phyloP scores from a whole-genome alignment of 192 early-diverging fungal genomes.

The Chytriomyces sp. region DNA sequence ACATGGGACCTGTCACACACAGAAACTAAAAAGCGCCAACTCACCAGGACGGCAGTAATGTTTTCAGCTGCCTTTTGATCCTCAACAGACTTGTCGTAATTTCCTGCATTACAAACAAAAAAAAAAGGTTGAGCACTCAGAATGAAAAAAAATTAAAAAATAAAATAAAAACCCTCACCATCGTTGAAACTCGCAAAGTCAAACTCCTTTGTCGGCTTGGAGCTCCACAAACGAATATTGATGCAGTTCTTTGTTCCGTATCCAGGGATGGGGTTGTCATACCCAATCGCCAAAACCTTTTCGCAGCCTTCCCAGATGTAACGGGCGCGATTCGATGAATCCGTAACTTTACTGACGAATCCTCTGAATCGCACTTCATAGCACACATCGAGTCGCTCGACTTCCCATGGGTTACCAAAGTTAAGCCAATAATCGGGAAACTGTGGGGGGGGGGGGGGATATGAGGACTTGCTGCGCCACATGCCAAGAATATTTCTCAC shows the following conservation, averaged over 20 bases:
- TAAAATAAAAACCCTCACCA: too few relatives aligned
- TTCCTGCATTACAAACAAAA: slow-evolving; percentile 56
- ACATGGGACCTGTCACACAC: too few relatives aligned
- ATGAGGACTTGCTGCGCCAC: too few relatives aligned
- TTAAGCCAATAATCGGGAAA: slow-evolving; percentile 96
- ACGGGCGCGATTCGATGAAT: slow-evolving; percentile 69
- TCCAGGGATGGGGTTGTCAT: slow-evolving; percentile 97
- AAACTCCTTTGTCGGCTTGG: slow-evolving; percentile 89
- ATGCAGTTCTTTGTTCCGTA: slow-evolving; percentile 92
- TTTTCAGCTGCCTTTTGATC: slow-evolving; percentile 93
- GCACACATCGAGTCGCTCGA: slow-evolving; percentile 88
- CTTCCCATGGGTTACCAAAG: slow-evolving; percentile 95
- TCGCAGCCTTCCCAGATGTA: slow-evolving; percentile 81
- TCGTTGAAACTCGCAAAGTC: slow-evolving; percentile 74
- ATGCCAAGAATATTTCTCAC: too few relatives aligned
- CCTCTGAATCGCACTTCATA: slow-evolving; percentile 93
- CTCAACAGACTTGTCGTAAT: slow-evolving; percentile 90
- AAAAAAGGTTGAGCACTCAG: slow-evolving; percentile 65
- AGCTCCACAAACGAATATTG: slow-evolving; percentile 97
- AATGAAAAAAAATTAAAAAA: neutral
- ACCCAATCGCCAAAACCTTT: slow-evolving; percentile 88
- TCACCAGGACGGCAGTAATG: slow-evolving; percentile 81
- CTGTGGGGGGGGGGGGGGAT: slow-evolving; percentile 55
- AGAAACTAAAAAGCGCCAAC: neutral
- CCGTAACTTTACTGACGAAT: slow-evolving; percentile 72